These are phyloP conservation scores for Murraya koenigii DNA, from an alignment of 345 rosid genomes.

Conservation along the genomic window DNA sequence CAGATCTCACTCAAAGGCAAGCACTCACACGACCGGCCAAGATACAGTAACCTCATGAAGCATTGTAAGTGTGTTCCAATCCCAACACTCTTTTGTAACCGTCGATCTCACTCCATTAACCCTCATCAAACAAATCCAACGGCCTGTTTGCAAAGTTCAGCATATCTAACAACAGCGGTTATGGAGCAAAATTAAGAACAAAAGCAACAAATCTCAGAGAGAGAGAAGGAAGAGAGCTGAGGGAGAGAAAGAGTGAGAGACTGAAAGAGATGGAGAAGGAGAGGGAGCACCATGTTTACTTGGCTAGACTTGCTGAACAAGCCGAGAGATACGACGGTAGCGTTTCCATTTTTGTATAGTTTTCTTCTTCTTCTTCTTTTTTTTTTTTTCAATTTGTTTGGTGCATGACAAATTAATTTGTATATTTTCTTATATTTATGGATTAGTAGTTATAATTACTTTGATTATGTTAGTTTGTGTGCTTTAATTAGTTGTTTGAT, in stretches of 20 bases:
- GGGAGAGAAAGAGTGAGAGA: conserved; percentile 17
- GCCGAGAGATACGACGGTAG: conserved; percentile 91
- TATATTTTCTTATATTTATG: background rate
- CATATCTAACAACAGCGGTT: conserved; percentile 13
- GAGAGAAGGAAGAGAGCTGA: background rate
- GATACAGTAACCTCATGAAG: no score
- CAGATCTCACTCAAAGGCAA: background rate
- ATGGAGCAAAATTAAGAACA: background rate
- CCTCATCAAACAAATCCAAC: conserved; percentile 31
- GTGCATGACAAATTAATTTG: no score
- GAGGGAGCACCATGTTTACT: conserved; percentile 78
- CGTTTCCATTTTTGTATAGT: background rate
- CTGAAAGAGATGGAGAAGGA: conserved; percentile 69
- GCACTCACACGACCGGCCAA: background rate
- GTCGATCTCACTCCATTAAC: conserved; percentile 21
- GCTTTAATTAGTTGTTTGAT: background rate
- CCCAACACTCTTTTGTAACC: conserved; percentile 16
- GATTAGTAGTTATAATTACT: background rate
- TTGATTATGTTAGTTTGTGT: background rate
- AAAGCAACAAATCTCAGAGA: background rate
- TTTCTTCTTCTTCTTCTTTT: no score
- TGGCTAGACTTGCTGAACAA: conserved; percentile 89
- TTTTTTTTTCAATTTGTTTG: background rate
- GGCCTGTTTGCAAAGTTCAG: conserved; percentile 19
- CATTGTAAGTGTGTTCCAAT: conserved; percentile 6